Evolutionary conservation across 306 rosid species (phyloP), one percentile per base, ranked within the genome.

Genomic region (Alnus rubra): DNA sequence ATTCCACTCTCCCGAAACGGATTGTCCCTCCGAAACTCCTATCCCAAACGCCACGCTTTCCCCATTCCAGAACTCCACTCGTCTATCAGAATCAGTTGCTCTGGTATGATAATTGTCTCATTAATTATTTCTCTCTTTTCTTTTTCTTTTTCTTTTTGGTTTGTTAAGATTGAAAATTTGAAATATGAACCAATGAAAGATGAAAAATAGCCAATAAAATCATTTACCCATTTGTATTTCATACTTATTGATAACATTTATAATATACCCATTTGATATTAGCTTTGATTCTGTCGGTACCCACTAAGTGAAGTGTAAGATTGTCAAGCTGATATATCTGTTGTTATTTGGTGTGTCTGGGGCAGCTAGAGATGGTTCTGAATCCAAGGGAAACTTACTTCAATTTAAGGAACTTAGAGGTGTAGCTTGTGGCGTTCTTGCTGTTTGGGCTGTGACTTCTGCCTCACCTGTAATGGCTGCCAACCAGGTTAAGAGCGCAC

Each of bases 401-500:
- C 79, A 69, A 28, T 72, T 80, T 76, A 86, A 83, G 15, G 86
- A 76, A 76, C 52, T 92, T 58, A 89, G 86, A 76, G 85, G 81
- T 48, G 90, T 85, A 77, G 91, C 98, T 51, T 95, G 91, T 83
- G 94, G 98, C 31, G 18, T 92, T 86, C 92, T 95, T 48, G 98
- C 97, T 69, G 97, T 84, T 85, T 92, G 90, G 76, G 74, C 94
- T 58, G 78, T 92, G 65, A 58, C 88, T 76, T 79, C 93, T 85
- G 86, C 92, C 82, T 84, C 91, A 16, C 97, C 98, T 14, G 95
- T 91, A n/a, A 79, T 82, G 79, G 98, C 97, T 74, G 98, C 94
- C 64, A 79, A 39, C 76, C 97, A 89, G 98, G 98, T 92, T 83
- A 74, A 10, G 19, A 39, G 19, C 50, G 18, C 72, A 18, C 42